Base-by-base conservation (phyloP, 768 basidiomycete genomes). In the Calocera cornea region DNA sequence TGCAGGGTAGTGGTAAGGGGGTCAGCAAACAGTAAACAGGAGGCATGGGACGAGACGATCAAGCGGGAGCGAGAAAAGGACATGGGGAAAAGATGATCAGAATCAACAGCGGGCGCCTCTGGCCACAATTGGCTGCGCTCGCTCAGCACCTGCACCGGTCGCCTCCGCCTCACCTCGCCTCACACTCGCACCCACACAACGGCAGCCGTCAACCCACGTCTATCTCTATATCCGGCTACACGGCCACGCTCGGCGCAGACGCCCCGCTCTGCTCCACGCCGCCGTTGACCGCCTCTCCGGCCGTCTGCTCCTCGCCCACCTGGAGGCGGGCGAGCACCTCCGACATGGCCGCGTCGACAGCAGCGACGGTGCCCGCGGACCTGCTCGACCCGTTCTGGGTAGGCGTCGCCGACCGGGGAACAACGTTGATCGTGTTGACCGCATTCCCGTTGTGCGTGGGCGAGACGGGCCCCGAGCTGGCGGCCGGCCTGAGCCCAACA, bases 71-170 rank as follows among this genome's bases (percentile, higher is more conserved):
- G 38, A 54, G 64, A 66, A 16, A 68, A 67, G 47, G 41, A 40
- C 31, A 68, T 63, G 49, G 68, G n/a, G 68, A 64, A 60, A 12
- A 33, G 54, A 60, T 29, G 24, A 60, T 60, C 3, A 47, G 44
- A 47, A 47, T 64, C 34, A 12, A 22, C 63, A 33, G 29, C 63
- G 27, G 29, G 33, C 63, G 38, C 22, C 63, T 36, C 38, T 36
- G 33, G 33, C 63, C 38, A 22, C 63, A n/a, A 36, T n/a, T 33
- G n/a, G 17, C 22, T 64, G n/a, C 63, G 29, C 63, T 64, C 22
- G 31, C 31, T n/a, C 22, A n/a, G 33, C 63, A 33, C 38, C 63
- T 33, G 22, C 63, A 64, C 38, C 33, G 33, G 33, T 36, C 11
- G 31, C 63, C 63, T 64, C 63, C 11, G 31, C 63, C 63, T 64